Conservation (phyloP, 2,329 filamentous ascomycete genomes). For the Amphichorda felina region DNA sequence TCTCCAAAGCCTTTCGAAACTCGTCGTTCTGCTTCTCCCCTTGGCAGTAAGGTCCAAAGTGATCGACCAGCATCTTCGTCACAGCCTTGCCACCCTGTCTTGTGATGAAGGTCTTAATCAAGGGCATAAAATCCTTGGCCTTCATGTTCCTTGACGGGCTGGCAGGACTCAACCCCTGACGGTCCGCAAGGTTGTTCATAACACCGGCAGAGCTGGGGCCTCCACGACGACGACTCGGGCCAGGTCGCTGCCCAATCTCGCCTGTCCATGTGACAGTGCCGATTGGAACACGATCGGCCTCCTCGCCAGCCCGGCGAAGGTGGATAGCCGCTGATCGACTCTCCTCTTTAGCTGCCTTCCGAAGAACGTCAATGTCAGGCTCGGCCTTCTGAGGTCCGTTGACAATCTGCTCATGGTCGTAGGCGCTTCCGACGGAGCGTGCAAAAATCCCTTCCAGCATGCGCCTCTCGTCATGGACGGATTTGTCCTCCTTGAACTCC, state of each 20-base stretch:
- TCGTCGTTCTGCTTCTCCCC: slow-evolving; percentile 56
- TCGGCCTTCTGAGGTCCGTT: slow-evolving; percentile 59
- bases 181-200: slow-evolving; percentile 42
- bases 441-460: slow-evolving; percentile 87
- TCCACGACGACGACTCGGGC: slow-evolving; percentile 36
- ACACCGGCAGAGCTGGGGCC: slow-evolving; percentile 43
- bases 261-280: slow-evolving; percentile 94
- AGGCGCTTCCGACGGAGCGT: slow-evolving; percentile 75
- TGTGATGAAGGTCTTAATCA: slow-evolving; percentile 71
- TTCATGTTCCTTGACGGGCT: slow-evolving; percentile 23
- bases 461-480: slow-evolving; percentile 52
- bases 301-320: slow-evolving; percentile 60
- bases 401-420: slow-evolving; percentile 88
- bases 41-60: slow-evolving; percentile 71
- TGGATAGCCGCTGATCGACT: slow-evolving; percentile 68
- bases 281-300: slow-evolving; percentile 60
- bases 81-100: slow-evolving; percentile 68
- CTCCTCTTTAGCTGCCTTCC: slow-evolving; percentile 69
- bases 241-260: slow-evolving; percentile 65
- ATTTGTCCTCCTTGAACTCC: slow-evolving; percentile 43
- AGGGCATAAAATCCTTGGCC: slow-evolving; percentile 51
- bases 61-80: slow-evolving; percentile 77
- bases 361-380: slow-evolving; percentile 67
- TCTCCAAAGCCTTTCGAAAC: slow-evolving; percentile 71
- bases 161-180: slow-evolving; percentile 36